Evolutionary conservation across 2,329 filamentous ascomycete genomes (phyloP), one percentile per base, ranked within the genome.

Genomic region (Botrytis fragariae): DNA sequence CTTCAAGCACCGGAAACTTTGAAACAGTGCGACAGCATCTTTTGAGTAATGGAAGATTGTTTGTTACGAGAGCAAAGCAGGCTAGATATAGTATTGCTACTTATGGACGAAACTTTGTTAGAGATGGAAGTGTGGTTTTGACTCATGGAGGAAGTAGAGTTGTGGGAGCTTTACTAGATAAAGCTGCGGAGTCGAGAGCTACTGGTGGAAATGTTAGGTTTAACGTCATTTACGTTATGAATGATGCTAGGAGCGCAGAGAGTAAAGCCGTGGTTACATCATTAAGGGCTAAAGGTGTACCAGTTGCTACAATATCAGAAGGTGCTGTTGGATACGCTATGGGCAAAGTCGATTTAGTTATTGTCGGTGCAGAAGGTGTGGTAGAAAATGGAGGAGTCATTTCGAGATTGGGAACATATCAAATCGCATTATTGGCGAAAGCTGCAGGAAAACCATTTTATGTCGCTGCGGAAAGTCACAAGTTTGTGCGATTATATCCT

Each of bases 301-400:
- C 93, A 0, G 95, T 98, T 5, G 93, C 95, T 22, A 92, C 91
- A 1, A 93, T 98, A 61, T 87, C 90, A 4, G 90, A 92, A 71
- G 90, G 90, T 8, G 92, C 92, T 4, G 89, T 94, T 14, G 94
- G 93, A 48, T 95, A 97, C 81, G 90, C 92, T 60, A 88, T 98
- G 82, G 87, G 88, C 25, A 90, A 89, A 81, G 91, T 96, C 22
- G 89, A 94, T 80, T 84, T 89, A 79, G 86, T 91, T 12, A 85
- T 92, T 69, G 87, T 91, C 16, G 90, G 90, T 64, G 88, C 89
- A 84, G 95, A 98, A 82, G 95, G 94, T 59, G 94, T 98, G 25
- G 93, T 97, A 32, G 93, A 97, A 80, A 97, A 97, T 80, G 96
- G 96, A 68, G 95, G 95, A 54, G 92, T 98, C 78, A 93, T 99